These are phyloP conservation scores for Pythium sukuiense DNA, from an alignment of 352 stramenopile species.

Conservation along the genomic window DNA sequence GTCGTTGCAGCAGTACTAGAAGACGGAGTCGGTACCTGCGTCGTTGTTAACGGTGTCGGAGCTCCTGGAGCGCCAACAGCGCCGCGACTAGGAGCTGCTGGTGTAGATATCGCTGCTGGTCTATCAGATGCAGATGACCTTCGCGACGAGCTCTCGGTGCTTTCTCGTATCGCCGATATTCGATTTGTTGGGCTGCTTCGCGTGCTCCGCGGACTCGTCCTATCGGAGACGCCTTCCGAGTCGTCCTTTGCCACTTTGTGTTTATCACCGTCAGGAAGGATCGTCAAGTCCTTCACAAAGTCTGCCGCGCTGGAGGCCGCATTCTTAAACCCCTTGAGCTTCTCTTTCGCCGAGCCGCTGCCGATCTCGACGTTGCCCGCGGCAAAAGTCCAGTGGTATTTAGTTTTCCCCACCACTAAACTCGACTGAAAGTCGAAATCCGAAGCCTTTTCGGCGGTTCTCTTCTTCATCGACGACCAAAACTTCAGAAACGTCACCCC, in stretches of 20 bases:
- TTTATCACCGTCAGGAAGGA: conserved; percentile 19
- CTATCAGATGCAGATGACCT: neutral
- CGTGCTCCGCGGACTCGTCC: neutral
- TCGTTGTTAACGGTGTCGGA: neutral
- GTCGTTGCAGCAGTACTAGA: neutral
- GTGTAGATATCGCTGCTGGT: neutral
- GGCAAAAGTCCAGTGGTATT: conserved; percentile 66
- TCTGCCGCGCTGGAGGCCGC: conserved; percentile 41
- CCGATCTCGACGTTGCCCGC: conserved; percentile 69
- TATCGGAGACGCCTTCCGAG: neutral
- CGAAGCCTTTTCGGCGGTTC: conserved; percentile 26
- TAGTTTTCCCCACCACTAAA: conserved; percentile 47
- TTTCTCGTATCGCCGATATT: neutral
- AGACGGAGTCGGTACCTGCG: neutral
- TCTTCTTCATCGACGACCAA: conserved; percentile 54
- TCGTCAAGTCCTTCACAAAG: conserved; percentile 37
- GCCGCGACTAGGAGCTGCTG: neutral
- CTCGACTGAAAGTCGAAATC: conserved; percentile 42
- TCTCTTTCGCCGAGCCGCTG: conserved; percentile 59
- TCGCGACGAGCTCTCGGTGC: neutral
- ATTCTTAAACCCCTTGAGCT: conserved; percentile 46
- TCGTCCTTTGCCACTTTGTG: conserved; percentile 6
- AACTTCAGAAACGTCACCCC: conserved; percentile 50
- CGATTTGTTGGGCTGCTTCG: neutral
- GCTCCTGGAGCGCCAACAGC: neutral